phyloP scores from a whole-genome alignment of 2,329 filamentous ascomycete genomes.

The Exophiala mesophila region DNA sequence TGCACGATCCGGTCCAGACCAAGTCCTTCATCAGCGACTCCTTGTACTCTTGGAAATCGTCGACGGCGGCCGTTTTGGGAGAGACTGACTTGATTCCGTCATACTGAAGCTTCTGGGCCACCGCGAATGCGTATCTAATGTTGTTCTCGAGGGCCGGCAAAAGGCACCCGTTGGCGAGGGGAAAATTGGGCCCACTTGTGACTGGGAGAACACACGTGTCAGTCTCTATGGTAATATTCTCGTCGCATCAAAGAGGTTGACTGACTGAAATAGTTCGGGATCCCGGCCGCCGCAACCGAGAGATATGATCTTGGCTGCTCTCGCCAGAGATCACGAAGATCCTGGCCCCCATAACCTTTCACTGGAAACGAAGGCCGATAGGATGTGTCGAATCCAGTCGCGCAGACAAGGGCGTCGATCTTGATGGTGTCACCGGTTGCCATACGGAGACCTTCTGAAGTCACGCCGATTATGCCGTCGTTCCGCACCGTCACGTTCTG shows the following conservation, averaged over 20 bases:
- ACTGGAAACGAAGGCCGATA: slow-evolving; percentile 33
- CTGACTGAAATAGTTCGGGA: slow-evolving; percentile 36
- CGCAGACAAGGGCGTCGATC: slow-evolving; percentile 33
- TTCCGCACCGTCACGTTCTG: slow-evolving; percentile 17
- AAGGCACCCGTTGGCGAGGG: slow-evolving; percentile 28
- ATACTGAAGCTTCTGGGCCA: slow-evolving; percentile 33
- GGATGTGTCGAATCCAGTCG: slow-evolving; percentile 35
- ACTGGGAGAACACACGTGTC: slow-evolving; percentile 11
- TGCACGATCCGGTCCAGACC: slow-evolving; percentile 7
- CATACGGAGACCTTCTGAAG: slow-evolving; percentile 12
- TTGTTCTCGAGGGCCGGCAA: slow-evolving; percentile 31
- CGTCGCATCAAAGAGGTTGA: background rate
- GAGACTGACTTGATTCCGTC: slow-evolving; percentile 33
- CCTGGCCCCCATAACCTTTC: slow-evolving; percentile 25
- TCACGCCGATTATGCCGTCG: slow-evolving; percentile 3
- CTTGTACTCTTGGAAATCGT: slow-evolving; percentile 17
- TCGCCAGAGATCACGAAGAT: slow-evolving; percentile 28
- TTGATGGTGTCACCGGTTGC: slow-evolving; percentile 28
- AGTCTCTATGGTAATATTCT: background rate
- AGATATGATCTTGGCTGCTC: slow-evolving; percentile 42
- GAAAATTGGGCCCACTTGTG: slow-evolving; percentile 30
- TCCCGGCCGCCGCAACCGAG: slow-evolving; percentile 41
- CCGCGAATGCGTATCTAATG: slow-evolving; percentile 33
- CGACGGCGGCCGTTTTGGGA: slow-evolving; percentile 17
- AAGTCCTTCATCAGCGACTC: slow-evolving; percentile 7